Conservation (phyloP, 441 rosid species). For the Gossypium schwendimanii region DNA sequence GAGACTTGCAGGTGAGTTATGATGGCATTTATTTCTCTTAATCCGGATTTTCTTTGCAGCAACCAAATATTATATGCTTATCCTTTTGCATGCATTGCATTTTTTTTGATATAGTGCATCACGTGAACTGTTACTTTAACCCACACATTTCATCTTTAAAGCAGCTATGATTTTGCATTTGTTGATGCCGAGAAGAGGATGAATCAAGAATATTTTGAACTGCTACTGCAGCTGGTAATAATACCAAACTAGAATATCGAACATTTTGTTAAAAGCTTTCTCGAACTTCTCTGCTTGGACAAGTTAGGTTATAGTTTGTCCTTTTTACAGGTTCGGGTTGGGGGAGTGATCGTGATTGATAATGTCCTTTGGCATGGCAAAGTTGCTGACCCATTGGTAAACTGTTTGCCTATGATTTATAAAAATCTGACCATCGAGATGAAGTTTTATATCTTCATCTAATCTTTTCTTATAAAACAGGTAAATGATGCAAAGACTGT, state of each 20-base stretch:
- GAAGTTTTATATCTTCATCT: background rate
- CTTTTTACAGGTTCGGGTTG: slow-evolving; percentile 57
- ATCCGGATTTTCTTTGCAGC: background rate
- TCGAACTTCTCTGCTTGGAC: background rate
- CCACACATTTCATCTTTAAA: slow-evolving; percentile 7
- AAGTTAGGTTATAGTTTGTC: slow-evolving; percentile 12
- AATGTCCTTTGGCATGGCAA: slow-evolving; percentile 96
- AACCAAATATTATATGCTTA: background rate
- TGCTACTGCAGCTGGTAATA: slow-evolving; percentile 74
- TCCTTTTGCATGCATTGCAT: background rate
- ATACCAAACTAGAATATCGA: slow-evolving; percentile 19
- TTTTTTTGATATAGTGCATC: background rate
- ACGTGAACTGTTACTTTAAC: background rate
- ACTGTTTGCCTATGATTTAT: slow-evolving; percentile 2
- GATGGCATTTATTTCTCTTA: background rate
- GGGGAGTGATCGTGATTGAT: slow-evolving; percentile 76
- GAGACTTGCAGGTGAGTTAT: slow-evolving; percentile 59
- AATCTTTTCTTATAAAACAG: slow-evolving; percentile 23
- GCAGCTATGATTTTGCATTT: slow-evolving; percentile 89
- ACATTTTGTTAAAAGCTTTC: background rate
- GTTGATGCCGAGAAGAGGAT: slow-evolving; percentile 90
- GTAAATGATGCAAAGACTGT: slow-evolving; percentile 63
- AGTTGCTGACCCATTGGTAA: slow-evolving; percentile 77
- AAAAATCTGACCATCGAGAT: background rate
- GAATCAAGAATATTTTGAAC: slow-evolving; percentile 81